These are phyloP conservation scores for Barnettozyma vustinii DNA, from an alignment of 805 yeast species.

Conservation along the genomic window DNA sequence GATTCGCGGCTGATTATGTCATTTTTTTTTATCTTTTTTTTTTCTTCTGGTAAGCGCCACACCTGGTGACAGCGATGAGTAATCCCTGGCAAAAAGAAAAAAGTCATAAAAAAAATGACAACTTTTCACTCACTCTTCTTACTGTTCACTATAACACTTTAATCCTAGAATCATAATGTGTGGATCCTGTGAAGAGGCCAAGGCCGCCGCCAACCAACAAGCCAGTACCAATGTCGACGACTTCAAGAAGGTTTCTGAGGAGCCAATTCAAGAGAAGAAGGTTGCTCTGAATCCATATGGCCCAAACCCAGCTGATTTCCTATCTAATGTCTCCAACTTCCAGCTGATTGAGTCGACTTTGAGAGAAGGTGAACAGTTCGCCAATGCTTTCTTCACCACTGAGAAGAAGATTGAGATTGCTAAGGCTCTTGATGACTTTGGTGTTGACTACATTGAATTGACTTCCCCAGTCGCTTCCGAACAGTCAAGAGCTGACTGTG, in stretches of 20 bases:
- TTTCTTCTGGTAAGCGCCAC: slow-evolving; percentile 3
- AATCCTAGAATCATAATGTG: slow-evolving; percentile 16
- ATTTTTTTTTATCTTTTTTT: neutral
- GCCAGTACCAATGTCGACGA: slow-evolving; percentile 12
- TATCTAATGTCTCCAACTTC: slow-evolving; percentile 84
- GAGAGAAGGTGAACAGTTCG: slow-evolving; percentile 98
- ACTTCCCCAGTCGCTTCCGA: slow-evolving; percentile 98
- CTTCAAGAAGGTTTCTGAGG: slow-evolving; percentile 43
- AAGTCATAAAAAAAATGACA: neutral
- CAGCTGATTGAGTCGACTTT: slow-evolving; percentile 92
- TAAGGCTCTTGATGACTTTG: slow-evolving; percentile 93
- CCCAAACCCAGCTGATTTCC: slow-evolving; percentile 87
- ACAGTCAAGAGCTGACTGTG: slow-evolving; percentile 89
- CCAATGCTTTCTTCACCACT: slow-evolving; percentile 91
- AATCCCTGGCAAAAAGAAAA: neutral
- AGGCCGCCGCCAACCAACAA: slow-evolving; percentile 15
- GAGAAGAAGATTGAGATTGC: slow-evolving; percentile 97
- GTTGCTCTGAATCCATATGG: slow-evolving; percentile 75
- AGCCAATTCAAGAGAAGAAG: slow-evolving; percentile 27
- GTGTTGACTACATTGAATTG: slow-evolving; percentile 95
- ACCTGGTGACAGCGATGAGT: neutral
- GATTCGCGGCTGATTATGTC: neutral
- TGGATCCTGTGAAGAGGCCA: slow-evolving; percentile 23
- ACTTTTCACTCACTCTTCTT: slow-evolving; percentile 1
- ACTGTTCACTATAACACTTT: neutral